Base-by-base conservation (phyloP, 1,139 yeast genomes). In the Magnusiomyces tetraspermus region DNA sequence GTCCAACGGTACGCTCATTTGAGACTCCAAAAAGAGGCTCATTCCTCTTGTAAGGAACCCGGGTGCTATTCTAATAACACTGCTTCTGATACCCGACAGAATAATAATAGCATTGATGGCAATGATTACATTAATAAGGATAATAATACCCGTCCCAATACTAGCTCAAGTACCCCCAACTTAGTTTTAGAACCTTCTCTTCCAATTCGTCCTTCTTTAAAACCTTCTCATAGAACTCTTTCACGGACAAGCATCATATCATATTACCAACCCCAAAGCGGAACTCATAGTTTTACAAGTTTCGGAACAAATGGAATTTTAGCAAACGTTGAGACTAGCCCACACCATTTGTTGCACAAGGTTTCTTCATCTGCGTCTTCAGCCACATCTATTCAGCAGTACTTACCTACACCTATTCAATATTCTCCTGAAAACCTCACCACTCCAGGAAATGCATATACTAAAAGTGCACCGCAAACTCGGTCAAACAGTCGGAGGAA, bases 1-100 rank as follows among this genome's bases (percentile, higher is more conserved):
- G 55, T 71, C 11, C 76, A 72, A 52, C 63, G 72, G 22, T 66
- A 68, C 55, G 73, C 75, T 4, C 73, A 69, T 51, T 56, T 66
- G 40, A 55, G 56, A 46, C 48, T 51, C 51, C 51, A 51, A 38
- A 21, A 17, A n/a, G 24, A 22, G 8, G 5, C 24, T 38, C 42
- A 38, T 6, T 13, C 33, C 33, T 38, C 24, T 21, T 48, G 53
- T 3, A 44, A 48, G 31, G 22, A 47, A 2, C 24, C 48, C 42
- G 3, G 49, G 46, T 28, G 13, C 23, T 28, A 15, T 15, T 3
- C 30, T 15, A 5, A 40, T 42, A 17, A 19, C 30, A n/a, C n/a
- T n/a, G n/a, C n/a, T n/a, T n/a, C n/a, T n/a, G n/a, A n/a, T n/a
- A n/a, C n/a, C 6, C 47, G 28, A 22, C 31, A 43, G 42, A 10